These are phyloP conservation scores for Gynochthodes officinalis DNA, from an alignment of 257 asterid genomes.

Conservation along the genomic window DNA sequence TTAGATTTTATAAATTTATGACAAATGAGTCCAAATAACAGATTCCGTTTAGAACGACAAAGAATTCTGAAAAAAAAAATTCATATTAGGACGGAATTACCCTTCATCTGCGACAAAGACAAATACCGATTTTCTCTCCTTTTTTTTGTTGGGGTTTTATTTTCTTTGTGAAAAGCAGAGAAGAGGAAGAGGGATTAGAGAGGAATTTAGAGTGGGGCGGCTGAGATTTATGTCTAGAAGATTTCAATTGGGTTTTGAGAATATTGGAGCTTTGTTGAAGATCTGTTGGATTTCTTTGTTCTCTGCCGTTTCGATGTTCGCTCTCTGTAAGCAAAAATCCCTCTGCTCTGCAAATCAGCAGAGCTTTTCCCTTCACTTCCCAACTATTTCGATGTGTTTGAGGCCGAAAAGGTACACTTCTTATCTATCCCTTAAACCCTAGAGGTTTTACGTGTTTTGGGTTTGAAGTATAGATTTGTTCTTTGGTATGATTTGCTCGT, in stretches of 20 bases:
- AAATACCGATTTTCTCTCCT: constrained; percentile 16
- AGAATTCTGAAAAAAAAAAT: too few relatives aligned
- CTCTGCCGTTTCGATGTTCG: constrained; percentile 23
- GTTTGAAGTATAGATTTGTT: background rate
- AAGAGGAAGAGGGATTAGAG: constrained; percentile 18
- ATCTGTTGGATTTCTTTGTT: constrained; percentile 28
- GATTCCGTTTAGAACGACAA: too few relatives aligned
- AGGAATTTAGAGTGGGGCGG: too few relatives aligned
- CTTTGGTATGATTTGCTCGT: background rate
- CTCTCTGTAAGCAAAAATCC: constrained; percentile 38
- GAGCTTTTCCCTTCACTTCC: constrained; percentile 38
- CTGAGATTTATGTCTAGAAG: constrained; percentile 80
- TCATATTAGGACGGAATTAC: too few relatives aligned
- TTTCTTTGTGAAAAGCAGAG: background rate
- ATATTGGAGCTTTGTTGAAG: constrained; percentile 52
- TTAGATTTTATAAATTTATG: too few relatives aligned
- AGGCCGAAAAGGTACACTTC: constrained; percentile 98
- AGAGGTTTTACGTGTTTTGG: background rate
- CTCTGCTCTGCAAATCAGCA: constrained; percentile 67
- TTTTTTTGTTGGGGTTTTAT: constrained; percentile 14
- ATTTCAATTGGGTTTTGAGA: constrained; percentile 45
- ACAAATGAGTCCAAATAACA: too few relatives aligned
- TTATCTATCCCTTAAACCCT: constrained; percentile 33
- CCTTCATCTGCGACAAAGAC: too few relatives aligned
- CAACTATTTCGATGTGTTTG: constrained; percentile 91